Percentiles rank a stretch among this genome's conserved stretches.
These are phyloP conservation scores for Podaxis sp. DNA, from an alignment of 768 basidiomycete genomes.

Conservation along the genomic window DNA sequence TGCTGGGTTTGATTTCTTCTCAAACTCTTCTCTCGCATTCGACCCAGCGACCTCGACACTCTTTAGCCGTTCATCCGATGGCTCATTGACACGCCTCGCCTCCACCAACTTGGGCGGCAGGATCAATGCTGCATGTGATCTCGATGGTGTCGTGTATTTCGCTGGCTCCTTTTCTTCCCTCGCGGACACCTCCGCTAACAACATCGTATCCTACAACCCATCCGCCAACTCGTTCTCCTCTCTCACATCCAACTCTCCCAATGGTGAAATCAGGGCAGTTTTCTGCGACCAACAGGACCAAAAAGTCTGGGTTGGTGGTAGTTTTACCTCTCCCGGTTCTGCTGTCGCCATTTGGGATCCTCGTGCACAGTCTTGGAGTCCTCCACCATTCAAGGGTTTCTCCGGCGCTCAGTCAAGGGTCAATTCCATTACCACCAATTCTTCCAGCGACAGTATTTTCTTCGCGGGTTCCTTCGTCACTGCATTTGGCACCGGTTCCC, in stretches of 20 bases:
- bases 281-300: slow-evolving; percentile 70
- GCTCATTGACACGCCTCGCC: slow-evolving; percentile 67
- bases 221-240: slow-evolving; percentile 57
- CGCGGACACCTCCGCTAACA: slow-evolving; percentile 54
- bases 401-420: slow-evolving; percentile 70
- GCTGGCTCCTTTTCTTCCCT: slow-evolving; percentile 84
- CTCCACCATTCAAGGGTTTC: slow-evolving; percentile 81
- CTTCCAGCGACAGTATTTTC: slow-evolving; percentile 72
- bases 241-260: slow-evolving; percentile 68
- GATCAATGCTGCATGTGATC: slow-evolving; percentile 71
- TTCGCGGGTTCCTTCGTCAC: slow-evolving; percentile 90
- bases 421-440: slow-evolving; percentile 71
- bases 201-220: slow-evolving; percentile 76
- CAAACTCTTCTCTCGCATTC: slow-evolving; percentile 55
- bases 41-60: slow-evolving; percentile 74
- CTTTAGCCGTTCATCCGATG: slow-evolving; percentile 62
- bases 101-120: slow-evolving; percentile 79
- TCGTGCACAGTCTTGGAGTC: slow-evolving; percentile 65
- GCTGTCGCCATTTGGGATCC: slow-evolving; percentile 74
- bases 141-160: slow-evolving; percentile 71
- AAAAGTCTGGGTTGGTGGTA: slow-evolving; percentile 80
- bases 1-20: slow-evolving; percentile 79
- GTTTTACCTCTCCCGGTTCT: slow-evolving; percentile 64
- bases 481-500: slow-evolving; percentile 55
- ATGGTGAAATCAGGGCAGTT: slow-evolving; percentile 70